Percentiles rank a stretch among this genome's conserved stretches.
These are phyloP conservation scores for Ceratobasidium sp. DNA, from an alignment of 1,284 basidiomycete genomes.

Conservation along the genomic window DNA sequence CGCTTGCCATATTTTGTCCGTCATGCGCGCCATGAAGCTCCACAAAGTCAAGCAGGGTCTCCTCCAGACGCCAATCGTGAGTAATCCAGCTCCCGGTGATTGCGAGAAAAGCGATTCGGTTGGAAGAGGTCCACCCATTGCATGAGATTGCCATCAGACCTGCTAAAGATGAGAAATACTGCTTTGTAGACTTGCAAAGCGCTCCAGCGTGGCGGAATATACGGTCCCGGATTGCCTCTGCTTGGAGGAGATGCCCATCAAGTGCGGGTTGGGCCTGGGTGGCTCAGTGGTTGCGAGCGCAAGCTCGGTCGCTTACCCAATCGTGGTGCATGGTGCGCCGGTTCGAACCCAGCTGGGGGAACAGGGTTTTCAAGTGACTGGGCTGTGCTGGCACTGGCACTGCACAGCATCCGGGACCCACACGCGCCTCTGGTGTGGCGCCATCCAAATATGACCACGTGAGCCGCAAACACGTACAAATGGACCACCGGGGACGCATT, in stretches of 20 bases:
- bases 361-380: too few relatives aligned
- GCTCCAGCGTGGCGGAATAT: background rate
- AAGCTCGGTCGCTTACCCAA: too few relatives aligned
- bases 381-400: too few relatives aligned
- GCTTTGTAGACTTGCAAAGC: background rate
- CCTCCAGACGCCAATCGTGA: slow-evolving; percentile 34
- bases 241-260: background rate
- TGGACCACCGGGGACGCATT: too few relatives aligned
- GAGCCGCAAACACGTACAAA: too few relatives aligned
- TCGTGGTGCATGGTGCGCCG: too few relatives aligned
- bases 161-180: background rate
- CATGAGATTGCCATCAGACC: slow-evolving; percentile 43
- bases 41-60: slow-evolving; percentile 37
- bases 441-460: too few relatives aligned
- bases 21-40: slow-evolving; percentile 36
- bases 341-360: too few relatives aligned
- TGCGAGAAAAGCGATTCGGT: slow-evolving; percentile 43
- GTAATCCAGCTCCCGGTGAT: slow-evolving; percentile 42
- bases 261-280: too few relatives aligned
- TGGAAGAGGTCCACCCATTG: slow-evolving; percentile 41
- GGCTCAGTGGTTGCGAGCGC: too few relatives aligned
- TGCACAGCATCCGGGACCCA: too few relatives aligned
- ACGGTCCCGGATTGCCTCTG: background rate
- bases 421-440: too few relatives aligned
- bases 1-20: slow-evolving; percentile 34